Evolutionary conservation across 768 basidiomycete species (phyloP).

Genomic region (Hemileccinum rubropunctum): DNA sequence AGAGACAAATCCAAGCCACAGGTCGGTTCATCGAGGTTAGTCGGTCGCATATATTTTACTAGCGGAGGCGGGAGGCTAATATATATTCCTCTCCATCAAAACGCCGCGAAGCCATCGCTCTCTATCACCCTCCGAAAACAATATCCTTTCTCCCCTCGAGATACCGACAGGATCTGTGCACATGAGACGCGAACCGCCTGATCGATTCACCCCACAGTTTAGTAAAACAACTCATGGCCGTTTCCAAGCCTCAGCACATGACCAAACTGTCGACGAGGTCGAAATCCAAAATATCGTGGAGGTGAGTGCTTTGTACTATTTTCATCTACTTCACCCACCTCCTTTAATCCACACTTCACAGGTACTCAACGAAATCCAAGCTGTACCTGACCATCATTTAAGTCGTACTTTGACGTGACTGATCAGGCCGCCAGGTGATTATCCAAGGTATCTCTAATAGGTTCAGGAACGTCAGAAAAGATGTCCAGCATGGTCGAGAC

Average conservation of each 20-base stretch:
- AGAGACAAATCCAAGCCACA: not conserved
- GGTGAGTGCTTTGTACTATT: slow-evolving; percentile 28
- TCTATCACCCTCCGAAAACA: slow-evolving; percentile 2
- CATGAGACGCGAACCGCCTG: not conserved
- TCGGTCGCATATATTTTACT: not conserved
- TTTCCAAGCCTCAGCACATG: not conserved
- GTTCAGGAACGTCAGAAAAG: slow-evolving; percentile 47
- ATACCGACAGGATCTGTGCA: not conserved
- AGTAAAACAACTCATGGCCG: not conserved
- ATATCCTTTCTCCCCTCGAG: slow-evolving; percentile 18
- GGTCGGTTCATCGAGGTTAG: slow-evolving; percentile 7
- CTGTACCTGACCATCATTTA: slow-evolving; percentile 28
- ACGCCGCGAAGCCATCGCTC: not conserved
- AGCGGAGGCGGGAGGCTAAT: not conserved
- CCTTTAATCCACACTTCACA: slow-evolving; percentile 18
- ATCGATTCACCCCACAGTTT: slow-evolving; percentile 3
- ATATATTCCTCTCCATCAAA: not conserved
- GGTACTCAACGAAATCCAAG: slow-evolving; percentile 51
- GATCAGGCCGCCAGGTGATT: slow-evolving; percentile 40
- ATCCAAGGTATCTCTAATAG: slow-evolving; percentile 44
- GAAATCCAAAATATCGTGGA: slow-evolving; percentile 40
- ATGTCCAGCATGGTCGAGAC: slow-evolving; percentile 43
- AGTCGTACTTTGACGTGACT: slow-evolving; percentile 8
- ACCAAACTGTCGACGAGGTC: slow-evolving; percentile 4
- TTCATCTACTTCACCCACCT: not conserved